Conservation (phyloP, 129 eudicot species). For the Flaveria linearis region DNA sequence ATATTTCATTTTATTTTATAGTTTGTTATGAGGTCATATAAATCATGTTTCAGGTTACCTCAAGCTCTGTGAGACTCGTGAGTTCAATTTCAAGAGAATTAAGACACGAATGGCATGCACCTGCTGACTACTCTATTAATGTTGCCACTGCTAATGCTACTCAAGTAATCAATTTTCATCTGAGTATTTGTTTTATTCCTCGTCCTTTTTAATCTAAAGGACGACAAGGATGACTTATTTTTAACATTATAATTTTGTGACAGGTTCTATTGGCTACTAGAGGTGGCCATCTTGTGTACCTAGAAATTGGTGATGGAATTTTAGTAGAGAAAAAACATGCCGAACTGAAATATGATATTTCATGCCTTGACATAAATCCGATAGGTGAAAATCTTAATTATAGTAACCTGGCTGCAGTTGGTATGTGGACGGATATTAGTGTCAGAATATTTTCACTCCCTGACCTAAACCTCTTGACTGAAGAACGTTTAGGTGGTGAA, state of each 20-base stretch:
- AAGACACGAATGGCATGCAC: slow-evolving; percentile 80
- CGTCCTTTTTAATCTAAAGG: neutral
- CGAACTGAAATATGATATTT: slow-evolving; percentile 76
- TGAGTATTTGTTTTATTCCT: neutral
- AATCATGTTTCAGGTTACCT: slow-evolving; percentile 66
- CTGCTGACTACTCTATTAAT: slow-evolving; percentile 73
- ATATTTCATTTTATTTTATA: neutral
- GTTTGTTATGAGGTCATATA: slow-evolving; percentile 13
- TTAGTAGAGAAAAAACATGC: slow-evolving; percentile 66
- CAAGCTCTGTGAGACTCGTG: slow-evolving; percentile 77
- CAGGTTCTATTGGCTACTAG: slow-evolving; percentile 94
- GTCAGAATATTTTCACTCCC: slow-evolving; percentile 88
- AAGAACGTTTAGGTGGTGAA: slow-evolving; percentile 91
- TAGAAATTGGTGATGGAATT: slow-evolving; percentile 87
- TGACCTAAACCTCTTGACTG: slow-evolving; percentile 68
- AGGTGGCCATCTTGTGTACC: slow-evolving; percentile 89
- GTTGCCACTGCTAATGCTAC: slow-evolving; percentile 96
- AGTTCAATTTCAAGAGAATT: slow-evolving; percentile 83
- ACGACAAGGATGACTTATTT: neutral
- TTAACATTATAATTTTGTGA: neutral
- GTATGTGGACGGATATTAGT: slow-evolving; percentile 98
- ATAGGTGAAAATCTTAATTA: slow-evolving; percentile 76
- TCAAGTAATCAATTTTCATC: slow-evolving; percentile 48
- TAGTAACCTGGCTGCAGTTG: slow-evolving; percentile 89
- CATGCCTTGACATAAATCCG: slow-evolving; percentile 95